Evolutionary conservation across 75 land plant species (phyloP).

Genomic region (Pinus taeda): DNA sequence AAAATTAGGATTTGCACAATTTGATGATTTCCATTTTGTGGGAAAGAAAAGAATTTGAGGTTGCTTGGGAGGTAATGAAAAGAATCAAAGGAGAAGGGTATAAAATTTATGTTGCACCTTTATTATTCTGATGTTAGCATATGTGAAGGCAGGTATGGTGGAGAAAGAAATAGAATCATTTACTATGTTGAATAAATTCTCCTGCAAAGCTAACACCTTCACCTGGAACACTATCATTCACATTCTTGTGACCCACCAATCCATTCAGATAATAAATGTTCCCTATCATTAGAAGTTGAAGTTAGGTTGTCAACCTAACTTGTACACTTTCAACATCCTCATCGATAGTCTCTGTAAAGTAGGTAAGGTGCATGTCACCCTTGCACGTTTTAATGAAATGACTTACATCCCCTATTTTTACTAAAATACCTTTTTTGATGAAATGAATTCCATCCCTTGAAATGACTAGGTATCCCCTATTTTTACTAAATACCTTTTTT

Average conservation of each 20-base stretch:
- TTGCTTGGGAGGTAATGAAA: no score
- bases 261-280: conserved; percentile 39
- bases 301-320: conserved; percentile 26
- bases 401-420: no score
- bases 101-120: conserved; percentile 22
- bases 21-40: no score
- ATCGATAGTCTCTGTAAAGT: conserved; percentile 49
- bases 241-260: conserved; percentile 23
- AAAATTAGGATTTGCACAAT: no score
- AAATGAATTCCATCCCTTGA: no score
- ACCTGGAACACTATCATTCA: conserved; percentile 40
- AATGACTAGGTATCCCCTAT: no score
- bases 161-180: conserved; percentile 64
- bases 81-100: not conserved
- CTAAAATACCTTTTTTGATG: no score
- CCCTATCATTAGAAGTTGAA: conserved; percentile 54
- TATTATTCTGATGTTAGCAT: conserved; percentile 34
- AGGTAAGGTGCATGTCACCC: conserved; percentile 39
- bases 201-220: conserved; percentile 31
- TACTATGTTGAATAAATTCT: conserved; percentile 33
- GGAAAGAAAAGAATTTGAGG: no score
- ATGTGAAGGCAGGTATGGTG: conserved; percentile 21
- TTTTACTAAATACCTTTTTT: no score
- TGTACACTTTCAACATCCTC: conserved; percentile 26
- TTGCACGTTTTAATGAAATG: conserved; percentile 60